phyloP scores from a whole-genome alignment of 2,329 filamentous ascomycete genomes.

The Teratosphaeria nubilosa region DNA sequence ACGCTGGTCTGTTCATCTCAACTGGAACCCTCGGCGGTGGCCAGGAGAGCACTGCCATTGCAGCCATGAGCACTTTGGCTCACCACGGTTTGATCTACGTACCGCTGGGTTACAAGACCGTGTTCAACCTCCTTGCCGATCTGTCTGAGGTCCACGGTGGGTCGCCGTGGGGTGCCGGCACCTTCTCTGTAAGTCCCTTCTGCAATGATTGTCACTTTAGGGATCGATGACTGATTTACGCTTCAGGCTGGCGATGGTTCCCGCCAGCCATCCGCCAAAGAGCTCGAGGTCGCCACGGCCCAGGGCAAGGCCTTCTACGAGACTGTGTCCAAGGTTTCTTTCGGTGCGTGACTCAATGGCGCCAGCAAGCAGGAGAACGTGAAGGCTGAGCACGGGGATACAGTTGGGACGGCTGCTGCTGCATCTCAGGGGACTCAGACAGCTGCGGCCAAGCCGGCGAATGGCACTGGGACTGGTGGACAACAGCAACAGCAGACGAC shows the following conservation, averaged over 20 bases:
- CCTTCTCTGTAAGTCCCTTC: conserved; percentile 49
- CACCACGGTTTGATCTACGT: conserved; percentile 97
- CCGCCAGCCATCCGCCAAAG: conserved; percentile 64
- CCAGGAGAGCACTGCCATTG: conserved; percentile 79
- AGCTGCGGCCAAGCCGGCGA: conserved; percentile 1
- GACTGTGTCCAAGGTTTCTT: conserved; percentile 57
- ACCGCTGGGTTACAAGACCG: conserved; percentile 82
- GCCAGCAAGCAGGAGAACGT: conserved; percentile 17
- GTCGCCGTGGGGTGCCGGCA: conserved; percentile 85
- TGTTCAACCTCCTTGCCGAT: conserved; percentile 61
- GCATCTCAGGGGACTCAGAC: conserved; percentile 5
- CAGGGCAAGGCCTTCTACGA: conserved; percentile 84
- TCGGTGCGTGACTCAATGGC: conserved; percentile 63
- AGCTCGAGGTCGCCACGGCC: conserved; percentile 67
- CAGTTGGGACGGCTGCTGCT: conserved; percentile 4
- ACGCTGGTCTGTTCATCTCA: conserved; percentile 81
- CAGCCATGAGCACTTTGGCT: conserved; percentile 70
- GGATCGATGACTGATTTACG: conserved; percentile 2
- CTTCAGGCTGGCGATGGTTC: conserved; percentile 58
- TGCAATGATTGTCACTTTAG: not conserved
- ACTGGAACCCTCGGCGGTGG: conserved; percentile 79
- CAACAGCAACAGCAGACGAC: conserved; percentile 21
- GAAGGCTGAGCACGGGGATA: conserved; percentile 10
- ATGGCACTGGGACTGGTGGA: conserved; percentile 5
- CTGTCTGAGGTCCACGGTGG: conserved; percentile 76